Conservation (phyloP, 1,284 basidiomycete genomes). For the Apiotrichum porosum region DNA sequence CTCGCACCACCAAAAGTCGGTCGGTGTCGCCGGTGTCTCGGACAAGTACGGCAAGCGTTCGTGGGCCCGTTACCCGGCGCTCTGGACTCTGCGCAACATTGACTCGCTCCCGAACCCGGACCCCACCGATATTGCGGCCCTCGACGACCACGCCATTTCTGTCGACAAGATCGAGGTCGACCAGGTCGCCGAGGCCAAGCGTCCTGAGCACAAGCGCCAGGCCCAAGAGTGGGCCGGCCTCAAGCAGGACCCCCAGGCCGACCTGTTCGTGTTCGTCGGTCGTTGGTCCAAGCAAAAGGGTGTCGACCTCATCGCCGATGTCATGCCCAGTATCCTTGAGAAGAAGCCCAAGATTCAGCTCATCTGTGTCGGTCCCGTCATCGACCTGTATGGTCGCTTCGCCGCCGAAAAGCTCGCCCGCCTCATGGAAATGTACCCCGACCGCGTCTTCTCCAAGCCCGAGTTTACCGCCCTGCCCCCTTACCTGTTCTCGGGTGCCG, state of each 20-base stretch:
- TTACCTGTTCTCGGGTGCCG: slow-evolving; percentile 85
- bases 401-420: slow-evolving; percentile 86
- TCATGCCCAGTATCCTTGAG: slow-evolving; percentile 80
- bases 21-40: slow-evolving; percentile 89
- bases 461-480: slow-evolving; percentile 91
- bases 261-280: slow-evolving; percentile 89
- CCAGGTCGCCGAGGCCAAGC: slow-evolving; percentile 72
- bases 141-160: slow-evolving; percentile 70
- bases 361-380: slow-evolving; percentile 84
- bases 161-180: slow-evolving; percentile 73
- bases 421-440: slow-evolving; percentile 89
- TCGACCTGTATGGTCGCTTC: slow-evolving; percentile 87
- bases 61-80: slow-evolving; percentile 88
- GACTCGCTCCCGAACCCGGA: slow-evolving; percentile 87
- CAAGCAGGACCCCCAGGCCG: slow-evolving; percentile 79
- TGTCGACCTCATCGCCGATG: slow-evolving; percentile 88
- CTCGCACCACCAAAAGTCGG: slow-evolving; percentile 80
- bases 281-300: slow-evolving; percentile 97
- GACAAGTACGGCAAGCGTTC: slow-evolving; percentile 90
- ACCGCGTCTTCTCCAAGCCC: slow-evolving; percentile 85
- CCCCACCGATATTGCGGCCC: slow-evolving; percentile 83
- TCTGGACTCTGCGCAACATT: slow-evolving; percentile 91
- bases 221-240: slow-evolving; percentile 91
- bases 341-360: slow-evolving; percentile 80
- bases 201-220: slow-evolving; percentile 80